Conservation (phyloP, 306 rosid genomes). For the Quercus agrifolia region DNA sequence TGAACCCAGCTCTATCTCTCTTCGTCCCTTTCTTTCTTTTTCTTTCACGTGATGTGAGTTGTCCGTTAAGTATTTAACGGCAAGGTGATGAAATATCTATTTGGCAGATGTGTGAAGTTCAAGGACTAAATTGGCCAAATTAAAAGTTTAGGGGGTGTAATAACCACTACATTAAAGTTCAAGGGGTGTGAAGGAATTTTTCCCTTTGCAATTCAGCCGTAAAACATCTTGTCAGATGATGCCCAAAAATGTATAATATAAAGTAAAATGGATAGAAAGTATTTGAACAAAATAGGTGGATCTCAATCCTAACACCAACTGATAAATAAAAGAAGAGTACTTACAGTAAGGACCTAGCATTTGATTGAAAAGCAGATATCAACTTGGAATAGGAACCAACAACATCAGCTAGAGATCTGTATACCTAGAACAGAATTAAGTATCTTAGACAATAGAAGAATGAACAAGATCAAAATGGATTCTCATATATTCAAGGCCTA, state of each 20-base stretch:
- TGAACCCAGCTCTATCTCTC: no score
- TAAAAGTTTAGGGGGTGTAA: no score
- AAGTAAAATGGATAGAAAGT: background rate
- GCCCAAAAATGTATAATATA: slow-evolving; percentile 5
- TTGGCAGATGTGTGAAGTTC: no score
- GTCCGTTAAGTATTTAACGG: no score
- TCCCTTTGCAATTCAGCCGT: background rate
- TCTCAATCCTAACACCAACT: slow-evolving; percentile 3
- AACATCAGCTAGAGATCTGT: slow-evolving; percentile 86
- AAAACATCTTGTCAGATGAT: slow-evolving; percentile 8
- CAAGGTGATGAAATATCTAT: no score
- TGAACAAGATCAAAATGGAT: background rate
- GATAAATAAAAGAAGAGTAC: slow-evolving; percentile 33
- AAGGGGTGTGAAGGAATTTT: no score
- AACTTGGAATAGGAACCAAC: slow-evolving; percentile 89
- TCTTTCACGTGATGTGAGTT: no score
- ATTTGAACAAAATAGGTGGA: slow-evolving; percentile 1
- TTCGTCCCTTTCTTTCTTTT: no score
- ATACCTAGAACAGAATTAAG: slow-evolving; percentile 55
- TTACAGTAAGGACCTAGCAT: slow-evolving; percentile 77
- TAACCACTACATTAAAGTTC: no score
- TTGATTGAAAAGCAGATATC: slow-evolving; percentile 68
- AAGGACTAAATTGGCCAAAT: no score
- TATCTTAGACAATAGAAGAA: slow-evolving; percentile 26
- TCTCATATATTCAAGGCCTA: background rate